Evolutionary conservation across 306 rosid species (phyloP).

Genomic region (Acacia acuminata): DNA sequence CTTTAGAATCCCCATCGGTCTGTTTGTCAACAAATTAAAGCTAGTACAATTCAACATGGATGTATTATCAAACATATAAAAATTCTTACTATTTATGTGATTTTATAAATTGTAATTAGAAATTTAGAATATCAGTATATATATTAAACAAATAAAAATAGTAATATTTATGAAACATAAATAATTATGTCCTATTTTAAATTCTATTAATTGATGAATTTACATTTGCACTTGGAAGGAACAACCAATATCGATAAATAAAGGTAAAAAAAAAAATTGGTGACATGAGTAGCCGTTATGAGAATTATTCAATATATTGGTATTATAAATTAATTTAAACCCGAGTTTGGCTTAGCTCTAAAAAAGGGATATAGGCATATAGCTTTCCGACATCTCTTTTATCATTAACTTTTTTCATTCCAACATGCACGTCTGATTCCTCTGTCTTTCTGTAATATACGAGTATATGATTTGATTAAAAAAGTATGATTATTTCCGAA

Average conservation of each 20-base stretch:
- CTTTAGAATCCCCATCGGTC: constrained; percentile 44
- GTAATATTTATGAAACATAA: background rate
- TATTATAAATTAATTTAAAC: background rate
- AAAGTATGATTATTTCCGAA: background rate
- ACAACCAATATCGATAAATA: too few relatives aligned
- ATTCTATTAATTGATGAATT: too few relatives aligned
- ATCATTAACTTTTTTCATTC: background rate
- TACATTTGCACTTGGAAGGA: background rate
- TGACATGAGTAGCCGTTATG: background rate
- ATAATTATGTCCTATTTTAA: background rate
- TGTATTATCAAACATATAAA: background rate
- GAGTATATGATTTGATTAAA: background rate
- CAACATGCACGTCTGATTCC: background rate
- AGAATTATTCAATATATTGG: background rate
- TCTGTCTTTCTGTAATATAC: background rate
- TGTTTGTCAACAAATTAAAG: constrained; percentile 36
- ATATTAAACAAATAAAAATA: too few relatives aligned
- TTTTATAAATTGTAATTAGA: too few relatives aligned
- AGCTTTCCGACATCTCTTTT: background rate
- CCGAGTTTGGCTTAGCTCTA: background rate
- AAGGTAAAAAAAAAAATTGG: too few relatives aligned
- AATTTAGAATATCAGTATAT: too few relatives aligned
- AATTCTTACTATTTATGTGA: background rate
- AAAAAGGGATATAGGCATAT: background rate
- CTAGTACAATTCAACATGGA: background rate